Base-by-base conservation (phyloP, 257 asterid species). In the Scutellaria minor region DNA sequence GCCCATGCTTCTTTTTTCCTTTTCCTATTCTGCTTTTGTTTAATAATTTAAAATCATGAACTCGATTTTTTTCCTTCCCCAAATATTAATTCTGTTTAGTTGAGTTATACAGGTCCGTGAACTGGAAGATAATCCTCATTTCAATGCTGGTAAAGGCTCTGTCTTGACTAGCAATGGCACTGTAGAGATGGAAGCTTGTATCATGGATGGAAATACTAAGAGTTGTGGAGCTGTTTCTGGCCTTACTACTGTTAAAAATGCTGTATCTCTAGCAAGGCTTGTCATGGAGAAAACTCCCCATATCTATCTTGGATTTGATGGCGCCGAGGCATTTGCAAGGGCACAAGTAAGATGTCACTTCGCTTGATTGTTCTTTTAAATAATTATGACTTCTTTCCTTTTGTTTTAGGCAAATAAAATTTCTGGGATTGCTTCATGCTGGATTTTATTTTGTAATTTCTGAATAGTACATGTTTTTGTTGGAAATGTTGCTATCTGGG, bases 221-320 rank as follows among this genome's bases (percentile, higher is more conserved):
- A 81, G 62, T 15, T 91, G 99, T 66, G 99, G 99, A 40, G 98
- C 96, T 78, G 97, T 91, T 83, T 89, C 91, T 37, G 97, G 99
- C 64, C 83, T 94, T 59, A 82, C 81, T 66, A 84, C 95, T 0
- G 98, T 94, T 59, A 91, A 91, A 45, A 94, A 90, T 80, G 81
- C 97, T 13, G 64, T 94, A 53, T 89, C 98, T 76, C 79, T 91
- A 59, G 99, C 98, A 68, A 85, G 96, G 80, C 85, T 94, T 71
- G 97, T 94, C 71, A 94, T 94, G 99, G 98, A 90, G 77, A 94
- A 86, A 83, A 94, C 99, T 83, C 95, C 97, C 45, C 99, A 94
- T 58, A 84, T 89, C 64, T 91, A 88, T 82, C 96, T 94, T 72
- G 98, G 87, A 48, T 94, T 94, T 74, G 93, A 85, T 47, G 99